A percentile compares a stretch with the other conserved stretches of the same genome.
These are phyloP conservation scores for Boletellus sp. DNA, from an alignment of 768 basidiomycete genomes.

Conservation along the genomic window DNA sequence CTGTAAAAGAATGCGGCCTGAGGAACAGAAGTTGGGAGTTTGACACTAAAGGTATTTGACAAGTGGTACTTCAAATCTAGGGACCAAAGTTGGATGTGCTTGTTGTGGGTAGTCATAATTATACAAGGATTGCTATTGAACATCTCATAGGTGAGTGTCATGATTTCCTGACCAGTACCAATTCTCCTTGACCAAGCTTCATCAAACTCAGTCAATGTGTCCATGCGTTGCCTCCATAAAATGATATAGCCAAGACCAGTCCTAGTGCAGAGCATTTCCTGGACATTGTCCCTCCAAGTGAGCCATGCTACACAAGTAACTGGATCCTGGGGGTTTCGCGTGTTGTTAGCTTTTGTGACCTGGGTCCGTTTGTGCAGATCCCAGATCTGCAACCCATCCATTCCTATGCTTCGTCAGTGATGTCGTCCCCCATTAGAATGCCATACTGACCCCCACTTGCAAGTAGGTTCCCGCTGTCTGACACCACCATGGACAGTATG, in stretches of 20 bases:
- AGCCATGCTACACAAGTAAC: constrained; percentile 8
- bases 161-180: constrained; percentile 6
- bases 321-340: not conserved
- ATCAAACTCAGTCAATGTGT: constrained; percentile 1
- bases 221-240: not conserved
- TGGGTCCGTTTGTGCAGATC: not conserved
- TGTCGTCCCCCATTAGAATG: not conserved
- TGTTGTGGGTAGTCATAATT: not conserved
- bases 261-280: constrained; percentile 1
- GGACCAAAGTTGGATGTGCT: not conserved
- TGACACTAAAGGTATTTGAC: not conserved
- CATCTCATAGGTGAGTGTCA: constrained; percentile 1
- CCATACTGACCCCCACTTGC: constrained; percentile 7
- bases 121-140: not conserved
- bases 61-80: not conserved
- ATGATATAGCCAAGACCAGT: constrained; percentile 7
- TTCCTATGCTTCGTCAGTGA: not conserved
- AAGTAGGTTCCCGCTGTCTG: too few relatives aligned
- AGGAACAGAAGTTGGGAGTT: not conserved
- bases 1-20: not conserved
- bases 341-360: not conserved
- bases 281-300: not conserved
- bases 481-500: too few relatives aligned
- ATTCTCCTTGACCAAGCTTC: not conserved
- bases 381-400: constrained; percentile 3